Evolutionary conservation across 345 rosid species (phyloP).

Genomic region (Nasturtium officinale): DNA sequence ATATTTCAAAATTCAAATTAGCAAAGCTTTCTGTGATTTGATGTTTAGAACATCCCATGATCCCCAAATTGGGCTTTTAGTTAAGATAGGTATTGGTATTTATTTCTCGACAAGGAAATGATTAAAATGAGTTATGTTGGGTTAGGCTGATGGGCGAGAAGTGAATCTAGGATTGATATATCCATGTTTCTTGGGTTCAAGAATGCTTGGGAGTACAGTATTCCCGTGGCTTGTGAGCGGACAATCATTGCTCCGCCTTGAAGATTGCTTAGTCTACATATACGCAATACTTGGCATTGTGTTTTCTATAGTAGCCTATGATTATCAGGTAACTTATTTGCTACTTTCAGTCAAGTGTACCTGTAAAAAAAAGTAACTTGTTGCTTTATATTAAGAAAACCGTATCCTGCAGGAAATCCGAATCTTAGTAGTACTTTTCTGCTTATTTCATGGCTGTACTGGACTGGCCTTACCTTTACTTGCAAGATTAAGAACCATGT

Average conservation of each 20-base stretch:
- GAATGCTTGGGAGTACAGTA: conserved; percentile 91
- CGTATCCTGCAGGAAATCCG: conserved; percentile 74
- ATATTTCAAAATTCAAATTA: not conserved
- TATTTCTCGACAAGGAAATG: not conserved
- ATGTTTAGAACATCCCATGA: not conserved
- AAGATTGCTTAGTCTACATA: conserved; percentile 74
- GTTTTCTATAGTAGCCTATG: conserved; percentile 79
- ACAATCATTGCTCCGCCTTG: conserved; percentile 64
- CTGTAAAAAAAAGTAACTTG: not conserved
- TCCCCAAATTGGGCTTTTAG: not conserved
- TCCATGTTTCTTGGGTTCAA: conserved; percentile 83
- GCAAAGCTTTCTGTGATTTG: not conserved
- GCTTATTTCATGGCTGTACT: conserved; percentile 68
- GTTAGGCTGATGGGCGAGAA: conserved; percentile 96
- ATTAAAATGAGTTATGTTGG: not conserved
- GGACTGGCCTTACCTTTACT: conserved; percentile 82
- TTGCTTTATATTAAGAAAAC: conserved; percentile 13
- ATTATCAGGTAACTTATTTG: conserved; percentile 72
- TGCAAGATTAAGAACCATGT: conserved; percentile 93
- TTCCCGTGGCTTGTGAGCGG: conserved; percentile 84
- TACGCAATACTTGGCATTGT: conserved; percentile 61
- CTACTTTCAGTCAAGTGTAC: not conserved
- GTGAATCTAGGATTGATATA: conserved; percentile 79
- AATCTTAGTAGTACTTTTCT: conserved; percentile 67
- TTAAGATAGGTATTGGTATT: not conserved